Percentiles rank a stretch among this genome's conserved stretches.
phyloP scores from a whole-genome alignment of 805 yeast species.

The Tanozyma kutaoensis region DNA sequence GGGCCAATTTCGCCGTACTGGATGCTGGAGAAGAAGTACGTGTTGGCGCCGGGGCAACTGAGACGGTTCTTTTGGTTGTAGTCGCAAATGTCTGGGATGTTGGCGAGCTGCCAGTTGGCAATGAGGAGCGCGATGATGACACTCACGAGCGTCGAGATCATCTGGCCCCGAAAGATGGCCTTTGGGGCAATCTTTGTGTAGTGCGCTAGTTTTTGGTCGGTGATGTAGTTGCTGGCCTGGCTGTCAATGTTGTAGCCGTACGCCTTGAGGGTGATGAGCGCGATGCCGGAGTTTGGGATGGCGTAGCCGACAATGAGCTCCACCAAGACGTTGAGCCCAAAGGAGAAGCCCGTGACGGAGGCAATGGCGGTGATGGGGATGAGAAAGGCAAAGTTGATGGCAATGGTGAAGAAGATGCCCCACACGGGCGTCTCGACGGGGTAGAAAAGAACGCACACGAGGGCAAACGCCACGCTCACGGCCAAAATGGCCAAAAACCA shows the following conservation, averaged over 20 bases:
- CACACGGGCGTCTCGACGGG: conserved; percentile 49
- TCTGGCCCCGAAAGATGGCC: conserved; percentile 22
- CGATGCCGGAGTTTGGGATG: conserved; percentile 51
- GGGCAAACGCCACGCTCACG: conserved; percentile 28
- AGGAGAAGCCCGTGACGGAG: conserved; percentile 46
- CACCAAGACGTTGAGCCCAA: conserved; percentile 49
- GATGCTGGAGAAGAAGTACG: conserved; percentile 38
- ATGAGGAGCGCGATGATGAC: conserved; percentile 19
- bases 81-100: conserved; percentile 22
- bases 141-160: conserved; percentile 21
- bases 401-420: conserved; percentile 46
- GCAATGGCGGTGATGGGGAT: conserved; percentile 50
- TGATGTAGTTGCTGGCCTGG: conserved; percentile 44
- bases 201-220: conserved; percentile 15
- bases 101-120: conserved; percentile 26
- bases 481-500: conserved; percentile 42
- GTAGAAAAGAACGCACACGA: conserved; percentile 30
- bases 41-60: conserved; percentile 31
- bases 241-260: conserved; percentile 46
- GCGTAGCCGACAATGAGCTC: conserved; percentile 56
- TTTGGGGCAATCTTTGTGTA: conserved; percentile 13
- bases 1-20: conserved; percentile 51
- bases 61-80: conserved; percentile 20
- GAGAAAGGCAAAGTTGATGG: conserved; percentile 40
- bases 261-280: conserved; percentile 42